phyloP scores from a whole-genome alignment of 192 early-diverging fungal genomes.

The Borealophlyctis nickersoniae region DNA sequence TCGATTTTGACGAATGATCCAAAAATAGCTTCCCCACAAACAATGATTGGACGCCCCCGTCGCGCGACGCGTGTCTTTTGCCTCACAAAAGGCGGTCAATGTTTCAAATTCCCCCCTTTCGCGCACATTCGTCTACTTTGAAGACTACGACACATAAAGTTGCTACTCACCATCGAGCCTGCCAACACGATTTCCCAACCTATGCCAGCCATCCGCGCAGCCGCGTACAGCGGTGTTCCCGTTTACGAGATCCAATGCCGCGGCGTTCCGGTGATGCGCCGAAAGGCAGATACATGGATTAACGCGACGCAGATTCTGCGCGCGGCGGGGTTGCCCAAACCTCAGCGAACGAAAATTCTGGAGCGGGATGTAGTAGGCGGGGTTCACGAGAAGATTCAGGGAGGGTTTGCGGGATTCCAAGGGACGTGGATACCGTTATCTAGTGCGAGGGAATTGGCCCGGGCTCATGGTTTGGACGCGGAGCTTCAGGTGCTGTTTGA shows the following conservation, averaged over 20 bases:
- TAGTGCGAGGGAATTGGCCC: constrained; percentile 26
- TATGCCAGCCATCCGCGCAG: constrained; percentile 23
- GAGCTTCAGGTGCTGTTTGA: constrained; percentile 26
- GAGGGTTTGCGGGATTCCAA: constrained; percentile 70
- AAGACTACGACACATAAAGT: no score
- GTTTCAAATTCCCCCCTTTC: no score
- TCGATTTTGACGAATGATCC: no score
- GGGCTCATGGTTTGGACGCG: constrained; percentile 21
- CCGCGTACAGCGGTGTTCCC: constrained; percentile 45
- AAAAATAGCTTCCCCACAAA: no score
- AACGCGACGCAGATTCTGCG: constrained; percentile 98
- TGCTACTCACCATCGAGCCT: no score
- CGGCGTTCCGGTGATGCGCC: constrained; percentile 72
- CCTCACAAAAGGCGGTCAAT: no score
- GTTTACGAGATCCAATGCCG: constrained; percentile 76
- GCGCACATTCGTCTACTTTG: no score
- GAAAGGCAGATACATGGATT: constrained; percentile 80
- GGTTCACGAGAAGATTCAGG: constrained; percentile 93
- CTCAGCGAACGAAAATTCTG: constrained; percentile 86
- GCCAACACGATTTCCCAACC: no score
- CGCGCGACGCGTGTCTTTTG: no score
- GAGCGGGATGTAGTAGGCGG: constrained; percentile 88
- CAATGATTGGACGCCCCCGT: no score
- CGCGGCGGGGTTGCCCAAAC: constrained; percentile 92
- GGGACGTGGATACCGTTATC: constrained; percentile 41